Conservation (phyloP, 2,329 filamentous ascomycete species). For the Fusarium sp. region DNA sequence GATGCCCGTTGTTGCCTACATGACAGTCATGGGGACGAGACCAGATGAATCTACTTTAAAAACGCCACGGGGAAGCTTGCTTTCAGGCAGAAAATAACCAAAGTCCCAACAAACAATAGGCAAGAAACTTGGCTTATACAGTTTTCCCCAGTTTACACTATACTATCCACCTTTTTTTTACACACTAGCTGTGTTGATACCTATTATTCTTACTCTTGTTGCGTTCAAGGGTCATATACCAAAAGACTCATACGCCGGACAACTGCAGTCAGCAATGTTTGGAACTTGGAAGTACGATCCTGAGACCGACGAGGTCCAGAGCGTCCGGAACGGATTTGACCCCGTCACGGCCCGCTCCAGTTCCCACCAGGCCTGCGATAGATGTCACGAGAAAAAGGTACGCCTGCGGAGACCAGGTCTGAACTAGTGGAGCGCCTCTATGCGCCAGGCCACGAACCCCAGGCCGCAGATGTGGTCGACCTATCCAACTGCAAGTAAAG, state of each 20-base stretch:
- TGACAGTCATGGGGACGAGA: conserved; percentile 14
- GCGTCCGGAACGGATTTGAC: conserved; percentile 52
- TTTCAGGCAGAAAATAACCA: conserved; percentile 33
- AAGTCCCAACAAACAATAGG: not conserved
- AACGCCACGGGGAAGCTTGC: conserved; percentile 34
- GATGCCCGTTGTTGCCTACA: conserved; percentile 36
- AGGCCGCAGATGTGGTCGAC: conserved; percentile 9
- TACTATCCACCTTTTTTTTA: not conserved
- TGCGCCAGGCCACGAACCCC: not conserved
- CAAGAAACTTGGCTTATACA: conserved; percentile 4
- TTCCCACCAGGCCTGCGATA: conserved; percentile 54
- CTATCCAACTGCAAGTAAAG: not conserved
- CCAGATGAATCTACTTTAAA: conserved; percentile 34
- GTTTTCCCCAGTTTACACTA: not conserved
- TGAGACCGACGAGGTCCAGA: conserved; percentile 54
- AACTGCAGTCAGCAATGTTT: conserved; percentile 47
- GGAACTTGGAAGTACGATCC: conserved; percentile 55
- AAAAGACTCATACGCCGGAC: conserved; percentile 11
- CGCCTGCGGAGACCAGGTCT: not conserved
- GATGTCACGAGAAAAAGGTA: conserved; percentile 57
- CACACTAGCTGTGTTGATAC: conserved; percentile 12
- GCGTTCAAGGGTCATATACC: conserved; percentile 10
- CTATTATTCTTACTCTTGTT: not conserved
- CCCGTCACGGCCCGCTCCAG: conserved; percentile 54
- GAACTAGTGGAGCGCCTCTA: conserved; percentile 8